Evolutionary conservation across 805 yeast species (phyloP), one percentile per base, ranked within the genome.

Genomic region (Sporopachydermia lactativora): DNA sequence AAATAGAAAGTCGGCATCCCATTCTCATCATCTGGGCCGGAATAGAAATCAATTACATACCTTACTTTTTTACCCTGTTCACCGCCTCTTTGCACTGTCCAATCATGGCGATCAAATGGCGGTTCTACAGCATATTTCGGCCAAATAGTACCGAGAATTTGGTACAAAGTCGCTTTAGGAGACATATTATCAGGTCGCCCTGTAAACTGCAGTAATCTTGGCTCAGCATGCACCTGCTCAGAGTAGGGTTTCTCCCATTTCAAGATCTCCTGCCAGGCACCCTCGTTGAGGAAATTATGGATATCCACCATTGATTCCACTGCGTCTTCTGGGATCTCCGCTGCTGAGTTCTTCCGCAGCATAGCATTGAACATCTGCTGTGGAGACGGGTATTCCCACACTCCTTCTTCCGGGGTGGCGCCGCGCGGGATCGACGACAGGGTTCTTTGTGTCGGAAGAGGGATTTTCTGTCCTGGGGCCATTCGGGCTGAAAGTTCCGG

Each of bases 331-430:
- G 89, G 94, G 41, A 89, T 73, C 37, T 83, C 81, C 2, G 46
- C 47, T 2, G 73, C 77, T 53, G 92, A 89, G 15, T 96, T 95
- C 63, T 92, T 92, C 47, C 89, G 75, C 18, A 86, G 64, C 97
- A 92, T 89, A 8, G 99, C 99, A 53, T 89, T 88, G 49, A 86
- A 77, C 99, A 92, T 92, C 58, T 92, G 99, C 61, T 92, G 98
- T 1, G 99, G 98, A 2, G 96, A 84, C 2, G 99, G 99, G 56
- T 92, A 92, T 61, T 92, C 98, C 99, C 99, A 92, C 38, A 78
- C 75, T 2, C 94, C 94, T 45, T 75, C 76, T 5, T 64, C 67
- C 2, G 63, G 66, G 11, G 56, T 54, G 18, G 66, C 72, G 18
- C 97, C 97, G 47, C 84, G 71, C 15, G 98, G 98, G 41, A 92